phyloP scores from a whole-genome alignment of 768 basidiomycete species.

The Russula olivacea region DNA sequence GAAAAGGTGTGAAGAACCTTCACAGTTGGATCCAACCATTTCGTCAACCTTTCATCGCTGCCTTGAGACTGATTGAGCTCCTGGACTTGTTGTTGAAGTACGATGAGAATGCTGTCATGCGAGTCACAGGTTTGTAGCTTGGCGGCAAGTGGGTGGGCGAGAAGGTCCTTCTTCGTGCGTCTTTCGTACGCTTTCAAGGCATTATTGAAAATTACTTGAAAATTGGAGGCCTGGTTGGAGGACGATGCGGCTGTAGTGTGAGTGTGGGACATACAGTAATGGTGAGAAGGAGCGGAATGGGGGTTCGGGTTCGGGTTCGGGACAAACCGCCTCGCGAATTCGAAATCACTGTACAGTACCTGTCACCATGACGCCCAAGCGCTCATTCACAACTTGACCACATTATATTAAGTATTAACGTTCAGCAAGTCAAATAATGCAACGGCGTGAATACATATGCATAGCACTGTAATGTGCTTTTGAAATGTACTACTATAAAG shows the following conservation, averaged over 20 bases:
- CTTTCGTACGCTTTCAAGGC: not conserved
- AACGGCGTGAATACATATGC: too few relatives aligned
- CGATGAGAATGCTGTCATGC: not conserved
- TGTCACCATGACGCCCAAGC: too few relatives aligned
- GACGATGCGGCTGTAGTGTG: not conserved
- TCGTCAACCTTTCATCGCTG: not conserved
- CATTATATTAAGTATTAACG: too few relatives aligned
- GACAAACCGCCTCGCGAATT: too few relatives aligned
- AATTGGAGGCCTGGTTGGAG: too few relatives aligned
- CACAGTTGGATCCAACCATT: not conserved
- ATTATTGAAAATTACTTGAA: not conserved
- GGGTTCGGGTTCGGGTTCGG: not conserved
- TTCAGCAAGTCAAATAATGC: too few relatives aligned
- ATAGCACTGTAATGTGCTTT: too few relatives aligned
- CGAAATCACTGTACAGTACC: too few relatives aligned
- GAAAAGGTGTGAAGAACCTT: not conserved
- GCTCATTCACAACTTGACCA: too few relatives aligned
- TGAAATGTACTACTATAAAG: too few relatives aligned
- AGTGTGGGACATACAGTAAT: not conserved
- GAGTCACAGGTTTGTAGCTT: not conserved
- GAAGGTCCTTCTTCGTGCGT: not conserved
- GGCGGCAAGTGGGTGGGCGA: not conserved
- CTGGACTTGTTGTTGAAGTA: not conserved
- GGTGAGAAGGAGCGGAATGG: too few relatives aligned
- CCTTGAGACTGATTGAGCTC: not conserved